These are phyloP conservation scores for Vitis riparia DNA, from an alignment of 164 flowering plant genomes.

Conservation along the genomic window DNA sequence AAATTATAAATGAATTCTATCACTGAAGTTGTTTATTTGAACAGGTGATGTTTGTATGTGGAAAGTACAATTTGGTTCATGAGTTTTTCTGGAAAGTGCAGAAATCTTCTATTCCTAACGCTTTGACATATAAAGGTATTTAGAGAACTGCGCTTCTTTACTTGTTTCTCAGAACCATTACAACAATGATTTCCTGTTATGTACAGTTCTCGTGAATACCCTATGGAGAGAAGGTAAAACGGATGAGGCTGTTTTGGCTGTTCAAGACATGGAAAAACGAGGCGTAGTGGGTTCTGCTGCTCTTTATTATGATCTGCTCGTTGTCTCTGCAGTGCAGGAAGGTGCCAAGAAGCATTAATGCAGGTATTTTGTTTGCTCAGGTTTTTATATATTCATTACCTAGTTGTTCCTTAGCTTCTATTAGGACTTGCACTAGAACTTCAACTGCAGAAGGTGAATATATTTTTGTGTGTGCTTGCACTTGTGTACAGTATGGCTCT, in stretches of 20 bases:
- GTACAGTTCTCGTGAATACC: slow-evolving; percentile 82
- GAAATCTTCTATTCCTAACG: slow-evolving; percentile 68
- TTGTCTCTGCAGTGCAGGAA: slow-evolving; percentile 90
- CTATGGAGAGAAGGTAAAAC: slow-evolving; percentile 83
- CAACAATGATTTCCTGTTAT: slow-evolving; percentile 4
- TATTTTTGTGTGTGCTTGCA: too few species aligned
- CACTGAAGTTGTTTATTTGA: slow-evolving; percentile 6
- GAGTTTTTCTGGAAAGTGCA: slow-evolving; percentile 75
- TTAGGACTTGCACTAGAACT: not conserved
- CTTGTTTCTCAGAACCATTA: not conserved
- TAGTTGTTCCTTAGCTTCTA: too few species aligned
- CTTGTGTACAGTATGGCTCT: too few species aligned
- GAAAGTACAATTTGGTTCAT: slow-evolving; percentile 85
- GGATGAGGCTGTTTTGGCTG: slow-evolving; percentile 72
- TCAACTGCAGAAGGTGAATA: not conserved
- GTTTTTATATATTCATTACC: too few species aligned
- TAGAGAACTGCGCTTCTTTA: not conserved
- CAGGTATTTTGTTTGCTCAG: slow-evolving; percentile 46
- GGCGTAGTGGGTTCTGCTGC: slow-evolving; percentile 92
- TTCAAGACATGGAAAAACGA: slow-evolving; percentile 81
- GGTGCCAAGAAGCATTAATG: slow-evolving; percentile 71
- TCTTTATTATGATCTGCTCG: slow-evolving; percentile 95
- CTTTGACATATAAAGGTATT: slow-evolving; percentile 82
- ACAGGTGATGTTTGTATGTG: slow-evolving; percentile 88
- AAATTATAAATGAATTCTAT: not conserved